A percentile compares a stretch with the other conserved stretches of the same genome.
Evolutionary conservation across 306 rosid genomes (phyloP).

Genomic region (Acacia crassicarpa): DNA sequence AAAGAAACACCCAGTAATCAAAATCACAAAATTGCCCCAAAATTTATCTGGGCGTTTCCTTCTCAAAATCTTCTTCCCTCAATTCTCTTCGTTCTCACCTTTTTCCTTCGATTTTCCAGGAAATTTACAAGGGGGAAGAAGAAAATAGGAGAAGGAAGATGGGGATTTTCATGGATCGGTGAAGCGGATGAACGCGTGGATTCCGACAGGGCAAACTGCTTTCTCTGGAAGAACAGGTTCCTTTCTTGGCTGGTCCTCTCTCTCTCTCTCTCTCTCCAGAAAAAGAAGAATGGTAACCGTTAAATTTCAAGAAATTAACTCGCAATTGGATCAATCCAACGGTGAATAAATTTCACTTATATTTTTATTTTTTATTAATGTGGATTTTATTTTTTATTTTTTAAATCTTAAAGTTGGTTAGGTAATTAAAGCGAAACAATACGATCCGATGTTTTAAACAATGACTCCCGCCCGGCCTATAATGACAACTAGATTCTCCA

Average conservation of each 20-base stretch:
- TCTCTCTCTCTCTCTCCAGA: constrained; percentile 17
- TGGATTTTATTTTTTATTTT: background rate
- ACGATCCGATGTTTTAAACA: constrained; percentile 3
- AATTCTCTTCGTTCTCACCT: constrained; percentile 24
- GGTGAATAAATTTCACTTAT: constrained; percentile 24
- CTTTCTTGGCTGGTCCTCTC: constrained; percentile 52
- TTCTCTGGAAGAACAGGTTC: constrained; percentile 48
- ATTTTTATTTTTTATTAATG: background rate
- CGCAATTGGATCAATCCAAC: constrained; percentile 47
- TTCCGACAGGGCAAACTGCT: constrained; percentile 51
- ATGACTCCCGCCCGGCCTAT: background rate
- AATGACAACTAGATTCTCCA: constrained; percentile 1
- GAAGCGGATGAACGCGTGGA: constrained; percentile 24
- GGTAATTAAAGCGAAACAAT: background rate
- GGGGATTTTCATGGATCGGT: constrained; percentile 27
- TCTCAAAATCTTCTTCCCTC: constrained; percentile 21
- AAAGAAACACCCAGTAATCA: constrained; percentile 39
- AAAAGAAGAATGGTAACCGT: constrained; percentile 50
- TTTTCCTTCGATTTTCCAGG: constrained; percentile 13
- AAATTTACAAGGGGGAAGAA: constrained; percentile 9
- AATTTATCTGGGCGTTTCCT: constrained; percentile 34
- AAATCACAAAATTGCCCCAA: constrained; percentile 29
- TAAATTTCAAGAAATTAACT: constrained; percentile 31
- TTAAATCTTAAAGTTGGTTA: background rate
- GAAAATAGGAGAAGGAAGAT: constrained; percentile 33